Conservation (phyloP, 257 asterid species). For the Agastache rugosa region DNA sequence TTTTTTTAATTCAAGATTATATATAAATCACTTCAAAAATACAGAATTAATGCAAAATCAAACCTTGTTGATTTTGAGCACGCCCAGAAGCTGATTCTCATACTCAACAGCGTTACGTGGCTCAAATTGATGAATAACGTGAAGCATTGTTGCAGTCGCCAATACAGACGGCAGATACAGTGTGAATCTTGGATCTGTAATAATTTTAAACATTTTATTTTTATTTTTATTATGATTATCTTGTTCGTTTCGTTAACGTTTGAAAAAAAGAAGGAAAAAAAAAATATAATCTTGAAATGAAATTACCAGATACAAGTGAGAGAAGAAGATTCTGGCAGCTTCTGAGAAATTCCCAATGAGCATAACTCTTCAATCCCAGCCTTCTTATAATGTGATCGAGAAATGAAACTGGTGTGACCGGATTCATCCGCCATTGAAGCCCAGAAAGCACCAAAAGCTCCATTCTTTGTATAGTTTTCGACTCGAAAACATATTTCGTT, state of each 20-base stretch:
- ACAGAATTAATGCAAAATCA: constrained; percentile 21
- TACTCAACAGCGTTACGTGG: constrained; percentile 58
- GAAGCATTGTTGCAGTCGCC: constrained; percentile 91
- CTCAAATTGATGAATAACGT: constrained; percentile 68
- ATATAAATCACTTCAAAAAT: too few species aligned
- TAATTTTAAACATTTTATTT: background rate
- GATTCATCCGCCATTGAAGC: constrained; percentile 93
- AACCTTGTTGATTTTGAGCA: constrained; percentile 79
- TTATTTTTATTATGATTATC: background rate
- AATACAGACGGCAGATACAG: constrained; percentile 72
- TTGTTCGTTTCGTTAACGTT: background rate
- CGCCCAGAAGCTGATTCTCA: constrained; percentile 70
- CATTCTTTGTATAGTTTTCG: constrained; percentile 84
- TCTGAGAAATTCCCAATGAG: constrained; percentile 67
- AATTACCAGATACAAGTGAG: constrained; percentile 57
- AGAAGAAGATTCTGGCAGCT: constrained; percentile 71
- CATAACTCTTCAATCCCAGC: constrained; percentile 62
- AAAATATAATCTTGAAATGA: constrained; percentile 3
- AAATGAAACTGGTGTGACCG: constrained; percentile 87
- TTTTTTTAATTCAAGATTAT: background rate
- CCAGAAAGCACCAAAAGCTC: constrained; percentile 84
- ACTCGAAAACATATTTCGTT: constrained; percentile 66
- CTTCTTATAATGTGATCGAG: constrained; percentile 78
- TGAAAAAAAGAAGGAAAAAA: background rate
- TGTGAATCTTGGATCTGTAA: constrained; percentile 71